A percentile compares a stretch with the other conserved stretches of the same genome.
These are phyloP conservation scores for Neospora caninum DNA, from an alignment of 169 alveolate genomes.

Conservation along the genomic window DNA sequence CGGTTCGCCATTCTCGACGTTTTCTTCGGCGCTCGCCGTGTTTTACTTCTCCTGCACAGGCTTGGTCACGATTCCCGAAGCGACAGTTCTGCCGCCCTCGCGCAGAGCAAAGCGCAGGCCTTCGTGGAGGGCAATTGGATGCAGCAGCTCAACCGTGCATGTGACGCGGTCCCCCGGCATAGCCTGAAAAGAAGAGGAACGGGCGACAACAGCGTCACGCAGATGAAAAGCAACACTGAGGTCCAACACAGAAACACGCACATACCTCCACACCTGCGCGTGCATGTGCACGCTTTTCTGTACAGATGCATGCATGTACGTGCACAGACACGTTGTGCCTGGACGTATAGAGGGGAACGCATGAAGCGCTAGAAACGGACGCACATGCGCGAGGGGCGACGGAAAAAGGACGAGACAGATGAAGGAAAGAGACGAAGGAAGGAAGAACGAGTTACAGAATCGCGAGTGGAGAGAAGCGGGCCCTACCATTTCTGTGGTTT, in stretches of 20 bases:
- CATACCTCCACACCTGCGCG: not conserved
- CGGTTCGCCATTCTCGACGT: not conserved
- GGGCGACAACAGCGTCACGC: not conserved
- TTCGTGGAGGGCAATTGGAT: constrained; percentile 82
- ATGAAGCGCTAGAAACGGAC: not conserved
- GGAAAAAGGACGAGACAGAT: too few relatives aligned
- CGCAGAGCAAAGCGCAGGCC: constrained; percentile 93
- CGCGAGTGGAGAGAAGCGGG: not conserved
- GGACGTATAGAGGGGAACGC: too few relatives aligned
- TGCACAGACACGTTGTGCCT: too few relatives aligned
- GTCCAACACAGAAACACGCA: not conserved
- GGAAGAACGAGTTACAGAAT: not conserved
- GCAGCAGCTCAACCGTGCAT: constrained; percentile 81
- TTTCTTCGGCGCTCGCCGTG: not conserved
- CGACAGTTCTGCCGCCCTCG: constrained; percentile 95
- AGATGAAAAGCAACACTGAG: not conserved
- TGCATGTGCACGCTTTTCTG: not conserved
- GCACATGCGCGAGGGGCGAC: not conserved
- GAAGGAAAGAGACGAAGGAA: not conserved
- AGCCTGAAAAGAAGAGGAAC: constrained; percentile 43
- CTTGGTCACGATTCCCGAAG: constrained; percentile 91
- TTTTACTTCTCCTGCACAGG: not conserved
- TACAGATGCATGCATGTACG: not conserved
- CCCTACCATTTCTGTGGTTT: constrained; percentile 83
- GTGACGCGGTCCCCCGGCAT: constrained; percentile 74